Base-by-base conservation (phyloP, 176 grass and related monocot genomes). In the Carex pumila region DNA sequence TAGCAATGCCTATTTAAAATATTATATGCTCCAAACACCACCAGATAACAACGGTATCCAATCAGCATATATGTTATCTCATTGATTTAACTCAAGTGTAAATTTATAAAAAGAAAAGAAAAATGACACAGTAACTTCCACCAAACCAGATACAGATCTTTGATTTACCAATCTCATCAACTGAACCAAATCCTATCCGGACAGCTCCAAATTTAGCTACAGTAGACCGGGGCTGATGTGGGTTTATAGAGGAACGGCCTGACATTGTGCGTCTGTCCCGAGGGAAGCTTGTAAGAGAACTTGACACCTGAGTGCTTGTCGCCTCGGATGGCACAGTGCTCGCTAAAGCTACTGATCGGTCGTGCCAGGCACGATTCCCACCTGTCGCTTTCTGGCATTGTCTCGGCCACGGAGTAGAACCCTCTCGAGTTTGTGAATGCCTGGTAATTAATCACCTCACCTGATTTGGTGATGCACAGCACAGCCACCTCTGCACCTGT, bases 361-460 rank as follows among this genome's bases (percentile, higher is more conserved):
- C 95, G 94, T 41, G 95, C 95, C 71, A 98, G 79, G 71, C 95
- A 98, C 2, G 95, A 98, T 5, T 93, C 91, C 95, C 92, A 98
- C 37, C 92, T 81, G 29, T 98, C 95, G 1, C 88, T 98, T 85
- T 95, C 89, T 3, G 92, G 91, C 95, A 98, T 98, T 0, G 95
- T 98, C 88, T 98, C 95, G 2, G 91, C 95, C 19, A 98, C 83
- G 5, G 83, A 88, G 64, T 98, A 98, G 53, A 81, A 45, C 15
- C 95, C 95, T 85, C 86, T 93, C 1, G 84, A 91, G 86, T 98
- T 88, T 71, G 95, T 98, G 88, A 95, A 98, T 17, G 92, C 95
- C 87, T 98, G 95, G 45, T 95, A 98, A 60, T 98, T 98, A 65
- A 98, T 89, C 50, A 98, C 95, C 58, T 98, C 95, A 0, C 92